Evolutionary conservation across 2,329 filamentous ascomycete species (phyloP).

Genomic region (Epichloe aotearoae): DNA sequence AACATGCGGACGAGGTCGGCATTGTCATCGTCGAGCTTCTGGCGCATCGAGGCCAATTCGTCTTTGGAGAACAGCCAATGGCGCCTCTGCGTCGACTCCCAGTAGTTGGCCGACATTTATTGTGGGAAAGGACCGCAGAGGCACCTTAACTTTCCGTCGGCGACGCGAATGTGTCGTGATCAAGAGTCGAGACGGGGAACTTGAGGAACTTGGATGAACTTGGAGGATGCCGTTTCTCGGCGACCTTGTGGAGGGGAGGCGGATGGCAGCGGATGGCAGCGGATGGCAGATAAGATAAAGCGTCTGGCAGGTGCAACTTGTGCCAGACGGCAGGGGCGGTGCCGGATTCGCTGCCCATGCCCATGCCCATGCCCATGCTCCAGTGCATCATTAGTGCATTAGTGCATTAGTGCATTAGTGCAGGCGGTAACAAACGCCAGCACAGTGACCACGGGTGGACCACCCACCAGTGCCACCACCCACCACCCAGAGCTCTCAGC

Average conservation of each 20-base stretch:
- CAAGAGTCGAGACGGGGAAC: background rate
- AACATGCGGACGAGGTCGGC: constrained; percentile 62
- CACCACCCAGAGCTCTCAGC: background rate
- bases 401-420: too few relatives aligned
- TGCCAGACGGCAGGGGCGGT: too few relatives aligned
- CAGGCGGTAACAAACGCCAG: too few relatives aligned
- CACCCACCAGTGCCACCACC: too few relatives aligned
- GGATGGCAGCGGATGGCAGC: background rate
- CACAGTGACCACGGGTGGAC: too few relatives aligned
- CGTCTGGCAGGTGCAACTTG: too few relatives aligned
- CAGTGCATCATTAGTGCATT: too few relatives aligned
- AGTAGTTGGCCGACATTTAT: constrained; percentile 86
- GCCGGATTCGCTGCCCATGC: too few relatives aligned
- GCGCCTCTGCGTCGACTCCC: constrained; percentile 82
- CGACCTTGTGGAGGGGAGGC: background rate
- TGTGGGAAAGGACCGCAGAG: constrained; percentile 6
- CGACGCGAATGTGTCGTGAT: background rate
- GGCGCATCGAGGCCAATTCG: constrained; percentile 61
- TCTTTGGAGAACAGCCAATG: constrained; percentile 86
- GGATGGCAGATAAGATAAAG: background rate
- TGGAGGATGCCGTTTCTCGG: background rate
- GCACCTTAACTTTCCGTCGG: background rate
- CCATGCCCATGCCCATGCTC: too few relatives aligned
- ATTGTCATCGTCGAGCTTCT: constrained; percentile 66
- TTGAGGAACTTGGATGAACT: background rate